phyloP scores from a whole-genome alignment of 1,139 yeast species.

The Candida gigantensis region DNA sequence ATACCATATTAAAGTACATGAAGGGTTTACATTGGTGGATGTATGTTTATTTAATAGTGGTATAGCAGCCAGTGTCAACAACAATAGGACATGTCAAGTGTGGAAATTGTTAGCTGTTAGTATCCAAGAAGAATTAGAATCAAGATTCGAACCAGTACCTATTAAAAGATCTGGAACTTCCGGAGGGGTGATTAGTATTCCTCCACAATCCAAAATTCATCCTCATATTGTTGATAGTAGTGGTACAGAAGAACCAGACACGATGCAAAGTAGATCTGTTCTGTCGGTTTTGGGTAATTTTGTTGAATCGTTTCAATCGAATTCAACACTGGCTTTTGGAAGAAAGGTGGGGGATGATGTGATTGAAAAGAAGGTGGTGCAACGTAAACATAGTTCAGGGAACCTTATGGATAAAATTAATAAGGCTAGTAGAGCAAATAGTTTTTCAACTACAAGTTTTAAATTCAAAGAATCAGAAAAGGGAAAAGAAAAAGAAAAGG shows the following conservation, averaged over 20 bases:
- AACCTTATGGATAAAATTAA: conserved; percentile 29
- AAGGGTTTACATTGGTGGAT: conserved; percentile 50
- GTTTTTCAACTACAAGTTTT: conserved; percentile 16
- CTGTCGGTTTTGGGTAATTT: conserved; percentile 45
- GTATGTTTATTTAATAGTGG: conserved; percentile 62
- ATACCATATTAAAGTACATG: conserved; percentile 47
- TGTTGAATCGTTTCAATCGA: conserved; percentile 47
- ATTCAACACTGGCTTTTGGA: conserved; percentile 44
- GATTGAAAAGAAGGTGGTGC: background rate
- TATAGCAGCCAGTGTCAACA: conserved; percentile 55
- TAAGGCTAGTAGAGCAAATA: conserved; percentile 22
- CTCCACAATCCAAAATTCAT: too few relatives aligned
- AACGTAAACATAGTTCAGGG: conserved; percentile 7
- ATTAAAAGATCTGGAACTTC: too few relatives aligned
- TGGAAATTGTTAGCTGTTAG: conserved; percentile 69
- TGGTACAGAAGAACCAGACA: conserved; percentile 6
- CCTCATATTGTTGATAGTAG: too few relatives aligned
- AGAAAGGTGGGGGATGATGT: too few relatives aligned
- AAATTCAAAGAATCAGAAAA: conserved; percentile 12
- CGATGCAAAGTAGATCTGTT: conserved; percentile 29
- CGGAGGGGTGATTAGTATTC: too few relatives aligned
- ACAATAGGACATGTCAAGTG: conserved; percentile 61
- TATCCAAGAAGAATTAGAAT: conserved; percentile 42
- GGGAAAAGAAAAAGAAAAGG: conserved; percentile 5
- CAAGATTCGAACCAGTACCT: conserved; percentile 6